These are phyloP conservation scores for Glarea lozoyensis DNA, from an alignment of 495 filamentous ascomycete genomes.

Conservation along the genomic window DNA sequence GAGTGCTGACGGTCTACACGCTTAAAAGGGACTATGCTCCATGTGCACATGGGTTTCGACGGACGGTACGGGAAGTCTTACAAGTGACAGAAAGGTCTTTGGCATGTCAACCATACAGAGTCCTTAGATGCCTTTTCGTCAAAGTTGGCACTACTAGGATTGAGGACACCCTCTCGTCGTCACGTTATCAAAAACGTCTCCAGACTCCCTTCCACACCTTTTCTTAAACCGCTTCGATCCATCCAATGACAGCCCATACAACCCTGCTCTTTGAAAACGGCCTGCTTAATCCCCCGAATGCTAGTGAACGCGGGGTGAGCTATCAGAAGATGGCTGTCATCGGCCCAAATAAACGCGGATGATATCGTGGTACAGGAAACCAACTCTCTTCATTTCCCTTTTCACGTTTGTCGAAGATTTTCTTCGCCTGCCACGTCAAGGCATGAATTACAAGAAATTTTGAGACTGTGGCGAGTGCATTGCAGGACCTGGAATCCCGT, in stretches of 20 bases:
- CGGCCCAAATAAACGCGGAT: no score
- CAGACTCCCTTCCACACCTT: constrained; percentile 1
- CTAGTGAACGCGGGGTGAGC: no score
- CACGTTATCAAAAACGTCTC: constrained; percentile 16
- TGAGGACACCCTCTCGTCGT: constrained; percentile 13
- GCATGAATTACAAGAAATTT: constrained; percentile 7
- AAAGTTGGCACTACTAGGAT: background rate
- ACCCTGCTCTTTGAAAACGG: constrained; percentile 8
- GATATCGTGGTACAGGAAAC: no score
- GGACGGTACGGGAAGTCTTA: background rate
- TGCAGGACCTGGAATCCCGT: constrained; percentile 6
- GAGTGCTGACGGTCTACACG: constrained; percentile 11
- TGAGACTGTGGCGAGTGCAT: constrained; percentile 11
- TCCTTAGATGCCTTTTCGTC: background rate
- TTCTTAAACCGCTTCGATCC: background rate
- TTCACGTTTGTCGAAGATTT: no score
- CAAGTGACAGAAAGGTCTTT: background rate
- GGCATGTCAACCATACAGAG: background rate
- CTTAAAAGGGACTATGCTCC: constrained; percentile 1
- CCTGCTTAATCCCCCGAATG: background rate
- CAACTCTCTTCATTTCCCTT: no score
- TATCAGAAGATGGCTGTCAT: no score
- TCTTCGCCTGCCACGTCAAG: constrained; percentile 18
- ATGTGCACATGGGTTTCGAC: background rate
- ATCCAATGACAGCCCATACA: constrained; percentile 14